Evolutionary conservation across 2,329 filamentous ascomycete genomes (phyloP), one percentile per base, ranked within the genome.

Genomic region (Penicillium aurantiogriseum): DNA sequence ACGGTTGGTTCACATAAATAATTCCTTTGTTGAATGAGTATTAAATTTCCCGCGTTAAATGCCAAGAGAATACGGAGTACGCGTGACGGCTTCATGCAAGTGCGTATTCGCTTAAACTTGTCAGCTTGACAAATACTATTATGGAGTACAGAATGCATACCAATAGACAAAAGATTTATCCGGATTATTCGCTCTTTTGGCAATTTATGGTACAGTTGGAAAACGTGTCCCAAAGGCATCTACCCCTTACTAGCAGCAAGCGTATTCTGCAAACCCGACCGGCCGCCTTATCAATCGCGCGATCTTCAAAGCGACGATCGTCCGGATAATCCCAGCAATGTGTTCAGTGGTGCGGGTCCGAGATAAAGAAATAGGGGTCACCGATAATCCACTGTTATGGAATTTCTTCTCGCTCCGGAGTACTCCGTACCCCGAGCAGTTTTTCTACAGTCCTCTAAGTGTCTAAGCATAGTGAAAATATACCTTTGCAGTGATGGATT

Each of bases 71-170:
- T 23, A 3, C 8, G 44, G 13, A 33, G n/a, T 23, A 3, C 8
- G 44, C n/a, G 7, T 33, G 29, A 5, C 11, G 21, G 7, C 42
- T 21, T 39, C 15, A 40, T 45, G 51, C 51, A 46, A 39, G 42
- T 53, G 51, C 42, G 51, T 53, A 53, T 53, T 53, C 51, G 42
- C 51, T 39, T 52, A 45, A 19, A 6, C 19, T 40, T 6, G 38
- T 11, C 38, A 40, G 40, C 29, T 38, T 38, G 40, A 44, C 21
- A 36, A 38, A 38, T 49, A 38, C 35, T 49, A n/a, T 46, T 11
- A 47, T 11, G 5, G 44, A 19, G 44, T 46, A 33, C 15, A 13
- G n/a, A 23, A 21, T 46, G 23, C 29, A 38, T 38, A n/a, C 17
- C 17, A 9, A n/a, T 38, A 17, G 17, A 38, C 6, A 1, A 3